phyloP scores from a whole-genome alignment of 441 rosid species.

The Erodium moschatum region DNA sequence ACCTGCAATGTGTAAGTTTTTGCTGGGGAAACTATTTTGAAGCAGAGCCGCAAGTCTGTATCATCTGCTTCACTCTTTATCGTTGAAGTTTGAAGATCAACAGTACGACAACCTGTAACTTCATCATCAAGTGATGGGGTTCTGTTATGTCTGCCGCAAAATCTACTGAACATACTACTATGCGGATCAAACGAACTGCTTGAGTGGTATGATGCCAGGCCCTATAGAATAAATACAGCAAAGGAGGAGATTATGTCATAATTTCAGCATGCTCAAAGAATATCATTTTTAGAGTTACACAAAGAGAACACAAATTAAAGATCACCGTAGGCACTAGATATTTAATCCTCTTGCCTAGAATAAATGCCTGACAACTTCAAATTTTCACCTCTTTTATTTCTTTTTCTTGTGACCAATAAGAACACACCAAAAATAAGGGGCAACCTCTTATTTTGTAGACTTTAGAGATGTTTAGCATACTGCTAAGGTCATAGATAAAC shows the following conservation, averaged over 20 bases:
- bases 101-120: conserved; percentile 36
- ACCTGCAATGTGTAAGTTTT: conserved; percentile 85
- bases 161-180: conserved; percentile 63
- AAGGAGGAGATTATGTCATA: conserved; percentile 15
- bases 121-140: conserved; percentile 52
- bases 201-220: conserved; percentile 45
- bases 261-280: background rate
- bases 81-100: conserved; percentile 63
- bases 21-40: conserved; percentile 73
- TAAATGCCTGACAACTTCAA: background rate
- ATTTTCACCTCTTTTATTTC: background rate
- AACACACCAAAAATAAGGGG: too few species aligned
- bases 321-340: background rate
- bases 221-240: conserved; percentile 32
- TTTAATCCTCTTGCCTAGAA: background rate
- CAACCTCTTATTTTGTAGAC: too few species aligned
- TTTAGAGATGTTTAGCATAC: too few species aligned
- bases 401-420: background rate
- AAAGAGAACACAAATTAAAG: background rate
- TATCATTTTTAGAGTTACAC: background rate
- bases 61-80: conserved; percentile 77
- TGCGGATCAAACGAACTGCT: conserved; percentile 50
- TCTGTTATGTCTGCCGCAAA: conserved; percentile 55
- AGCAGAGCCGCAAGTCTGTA: conserved; percentile 70
- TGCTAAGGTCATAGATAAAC: too few species aligned